Evolutionary conservation across 2,329 filamentous ascomycete species (phyloP).

Genomic region (Penicillium psychrosexuale): DNA sequence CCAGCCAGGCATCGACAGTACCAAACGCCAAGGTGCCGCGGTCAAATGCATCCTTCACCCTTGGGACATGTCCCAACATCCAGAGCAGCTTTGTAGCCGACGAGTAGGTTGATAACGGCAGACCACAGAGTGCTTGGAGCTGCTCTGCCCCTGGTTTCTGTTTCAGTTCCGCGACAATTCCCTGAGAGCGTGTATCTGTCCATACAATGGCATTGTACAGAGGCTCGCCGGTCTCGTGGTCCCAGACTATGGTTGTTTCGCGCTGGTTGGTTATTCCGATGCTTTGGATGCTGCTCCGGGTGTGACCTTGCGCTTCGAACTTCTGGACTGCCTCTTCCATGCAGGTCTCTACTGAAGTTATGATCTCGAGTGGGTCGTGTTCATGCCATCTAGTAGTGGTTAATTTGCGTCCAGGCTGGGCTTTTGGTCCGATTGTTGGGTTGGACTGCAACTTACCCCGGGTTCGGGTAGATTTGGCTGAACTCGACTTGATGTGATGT

Average conservation of each 20-base stretch:
- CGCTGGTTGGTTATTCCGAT: conserved; percentile 88
- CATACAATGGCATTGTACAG: conserved; percentile 84
- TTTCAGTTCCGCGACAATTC: conserved; percentile 73
- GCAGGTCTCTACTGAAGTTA: conserved; percentile 71
- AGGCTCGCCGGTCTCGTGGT: conserved; percentile 72
- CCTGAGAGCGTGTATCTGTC: conserved; percentile 78
- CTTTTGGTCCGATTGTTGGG: not conserved
- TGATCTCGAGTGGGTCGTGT: conserved; percentile 73
- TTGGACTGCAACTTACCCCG: conserved; percentile 63
- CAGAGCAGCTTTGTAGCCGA: conserved; percentile 81
- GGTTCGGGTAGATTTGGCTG: conserved; percentile 75
- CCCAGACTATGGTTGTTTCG: conserved; percentile 85
- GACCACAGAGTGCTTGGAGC: conserved; percentile 67
- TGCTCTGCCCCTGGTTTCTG: conserved; percentile 61
- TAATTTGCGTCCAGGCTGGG: not conserved
- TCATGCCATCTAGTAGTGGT: conserved; percentile 70
- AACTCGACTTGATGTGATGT: conserved; percentile 85
- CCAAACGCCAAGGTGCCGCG: conserved; percentile 74
- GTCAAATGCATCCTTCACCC: conserved; percentile 70
- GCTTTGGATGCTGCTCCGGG: conserved; percentile 63
- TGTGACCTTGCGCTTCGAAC: conserved; percentile 66
- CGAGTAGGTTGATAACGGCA: conserved; percentile 83
- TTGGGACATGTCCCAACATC: conserved; percentile 70
- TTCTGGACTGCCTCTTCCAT: conserved; percentile 69
- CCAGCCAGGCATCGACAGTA: conserved; percentile 83